phyloP scores from a whole-genome alignment of 805 yeast genomes.

The Starmerella gropengiesseri region DNA sequence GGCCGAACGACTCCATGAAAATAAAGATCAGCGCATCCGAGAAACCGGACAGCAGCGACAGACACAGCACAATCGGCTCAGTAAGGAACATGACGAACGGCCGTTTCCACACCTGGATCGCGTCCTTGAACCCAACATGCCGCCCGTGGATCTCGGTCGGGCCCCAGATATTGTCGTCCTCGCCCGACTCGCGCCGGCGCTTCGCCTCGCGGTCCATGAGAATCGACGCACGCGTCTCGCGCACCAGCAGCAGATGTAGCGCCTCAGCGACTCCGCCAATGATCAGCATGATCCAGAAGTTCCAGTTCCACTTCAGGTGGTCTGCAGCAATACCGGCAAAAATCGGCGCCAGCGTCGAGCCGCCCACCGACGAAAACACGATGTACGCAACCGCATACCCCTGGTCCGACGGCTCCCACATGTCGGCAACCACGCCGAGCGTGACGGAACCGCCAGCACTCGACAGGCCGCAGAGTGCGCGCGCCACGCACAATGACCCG shows the following conservation, averaged over 20 bases:
- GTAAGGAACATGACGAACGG: conserved; percentile 34
- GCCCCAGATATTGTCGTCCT: conserved; percentile 31
- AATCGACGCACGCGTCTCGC: conserved; percentile 32
- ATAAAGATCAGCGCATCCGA: conserved; percentile 35
- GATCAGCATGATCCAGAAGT: conserved; percentile 46
- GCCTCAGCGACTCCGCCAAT: conserved; percentile 40
- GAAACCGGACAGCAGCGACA: conserved; percentile 34
- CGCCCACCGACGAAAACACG: conserved; percentile 41
- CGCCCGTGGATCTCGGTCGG: conserved; percentile 29
- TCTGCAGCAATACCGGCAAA: conserved; percentile 47
- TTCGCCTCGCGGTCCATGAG: conserved; percentile 33
- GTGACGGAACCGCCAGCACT: conserved; percentile 46
- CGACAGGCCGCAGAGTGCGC: conserved; percentile 52
- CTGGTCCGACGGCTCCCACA: conserved; percentile 35
- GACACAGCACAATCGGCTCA: conserved; percentile 35
- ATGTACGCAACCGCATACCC: conserved; percentile 42
- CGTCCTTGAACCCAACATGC: conserved; percentile 2
- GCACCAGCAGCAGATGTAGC: conserved; percentile 31
- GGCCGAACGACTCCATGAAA: conserved; percentile 32
- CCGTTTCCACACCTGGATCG: conserved; percentile 28
- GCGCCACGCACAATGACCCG: conserved; percentile 44
- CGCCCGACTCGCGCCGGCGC: conserved; percentile 31
- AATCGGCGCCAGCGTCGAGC: conserved; percentile 38
- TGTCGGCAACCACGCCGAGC: conserved; percentile 56
- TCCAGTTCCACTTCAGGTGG: conserved; percentile 51